Base-by-base conservation (phyloP, 2,329 filamentous ascomycete species). In the Penicillium paneum region DNA sequence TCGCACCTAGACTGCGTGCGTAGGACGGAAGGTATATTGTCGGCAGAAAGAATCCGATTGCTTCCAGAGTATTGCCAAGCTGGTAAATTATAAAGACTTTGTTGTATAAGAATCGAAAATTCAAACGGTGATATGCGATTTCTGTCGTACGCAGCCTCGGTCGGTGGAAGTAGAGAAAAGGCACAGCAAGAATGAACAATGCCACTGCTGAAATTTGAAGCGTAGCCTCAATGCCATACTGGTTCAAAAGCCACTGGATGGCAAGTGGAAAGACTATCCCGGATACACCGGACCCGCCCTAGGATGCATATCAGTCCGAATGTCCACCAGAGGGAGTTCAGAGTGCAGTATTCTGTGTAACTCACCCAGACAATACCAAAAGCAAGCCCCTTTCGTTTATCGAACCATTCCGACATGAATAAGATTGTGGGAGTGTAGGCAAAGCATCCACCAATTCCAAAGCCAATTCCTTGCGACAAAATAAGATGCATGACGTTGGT, bases 381-480 rank as follows among this genome's bases (percentile, higher is more conserved):
- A 0, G 79, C 79, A 19, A 82, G 69, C 1, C 79, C 78, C 61
- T 78, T 76, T 6, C 74, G 67, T 21, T 67, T 66, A 8, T 79
- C 72, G 64, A 81, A 82, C 74, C 64, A 85, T 61, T 81, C 78
- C 46, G 81, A 77, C 39, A 81, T 68, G 49, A 76, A 77, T 28
- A 77, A 67, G 29, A 80, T 74, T 3, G 74, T 74, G 0, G 77
- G 77, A 15, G 64, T 79, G 63, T 73, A 83, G 5, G 79, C 67
- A 0, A 81, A 45, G 11, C 61, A 63, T 1, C 80, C 80, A 0
- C 80, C 75, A 13, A 75, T 54, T 0, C 74, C 76, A n/a, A 71
- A 76, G 0, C 71, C 67, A 15, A 74, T 71, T 6, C 69, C 71
- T 63, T 71, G 67, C 0, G 74, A 70, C 7, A 73, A 54, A 15